phyloP scores from a whole-genome alignment of 805 yeast genomes.

The Candida quercuum region DNA sequence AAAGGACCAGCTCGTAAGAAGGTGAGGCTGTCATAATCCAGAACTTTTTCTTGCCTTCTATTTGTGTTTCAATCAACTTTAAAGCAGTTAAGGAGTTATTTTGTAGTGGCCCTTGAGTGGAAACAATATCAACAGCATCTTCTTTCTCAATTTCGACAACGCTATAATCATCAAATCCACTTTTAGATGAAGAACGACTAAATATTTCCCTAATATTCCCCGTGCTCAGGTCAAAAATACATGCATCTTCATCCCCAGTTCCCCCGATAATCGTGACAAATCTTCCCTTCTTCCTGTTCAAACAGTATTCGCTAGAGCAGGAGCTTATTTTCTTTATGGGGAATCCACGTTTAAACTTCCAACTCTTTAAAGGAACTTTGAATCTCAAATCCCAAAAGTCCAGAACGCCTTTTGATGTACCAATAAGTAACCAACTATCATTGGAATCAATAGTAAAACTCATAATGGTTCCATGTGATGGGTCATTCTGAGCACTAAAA shows the following conservation, averaged over 20 bases:
- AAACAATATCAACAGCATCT: slow-evolving; percentile 1
- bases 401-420: slow-evolving; percentile 69
- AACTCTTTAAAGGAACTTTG: slow-evolving; percentile 50
- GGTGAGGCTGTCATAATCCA: slow-evolving; percentile 15
- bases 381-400: slow-evolving; percentile 82
- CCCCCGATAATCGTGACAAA: slow-evolving; percentile 66
- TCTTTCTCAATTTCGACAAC: slow-evolving; percentile 10
- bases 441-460: slow-evolving; percentile 51
- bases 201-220: slow-evolving; percentile 49
- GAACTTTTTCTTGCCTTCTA: slow-evolving; percentile 14
- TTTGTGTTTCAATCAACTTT: slow-evolving; percentile 14
- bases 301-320: slow-evolving; percentile 35
- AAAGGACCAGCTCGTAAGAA: slow-evolving; percentile 23
- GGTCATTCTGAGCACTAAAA: slow-evolving; percentile 44
- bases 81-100: slow-evolving; percentile 15
- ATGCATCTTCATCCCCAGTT: slow-evolving; percentile 48
- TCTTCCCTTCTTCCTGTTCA: slow-evolving; percentile 31
- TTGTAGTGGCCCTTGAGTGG: background rate
- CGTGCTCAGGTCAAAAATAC: slow-evolving; percentile 72
- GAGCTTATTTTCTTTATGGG: slow-evolving; percentile 45
- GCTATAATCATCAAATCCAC: slow-evolving; percentile 15
- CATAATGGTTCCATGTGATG: slow-evolving; percentile 60
- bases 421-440: slow-evolving; percentile 62
- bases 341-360: slow-evolving; percentile 47
- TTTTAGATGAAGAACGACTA: slow-evolving; percentile 9